Evolutionary conservation across 768 basidiomycete species (phyloP).

Genomic region (Lactifluus echinatus): DNA sequence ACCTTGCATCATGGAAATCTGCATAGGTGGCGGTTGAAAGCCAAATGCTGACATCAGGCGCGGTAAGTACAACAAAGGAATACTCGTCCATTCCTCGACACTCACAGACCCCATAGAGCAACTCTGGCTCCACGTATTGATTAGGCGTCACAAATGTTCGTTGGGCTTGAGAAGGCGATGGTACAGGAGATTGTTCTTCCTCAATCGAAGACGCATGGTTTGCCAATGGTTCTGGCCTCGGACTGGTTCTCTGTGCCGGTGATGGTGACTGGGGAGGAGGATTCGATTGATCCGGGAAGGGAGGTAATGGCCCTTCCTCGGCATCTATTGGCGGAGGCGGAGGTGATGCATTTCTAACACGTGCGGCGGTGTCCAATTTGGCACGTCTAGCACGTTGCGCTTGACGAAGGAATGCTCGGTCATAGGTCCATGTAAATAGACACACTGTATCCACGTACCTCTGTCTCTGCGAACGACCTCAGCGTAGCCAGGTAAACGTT

Average conservation of each 20-base stretch:
- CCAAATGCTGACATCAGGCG: slow-evolving; percentile 46
- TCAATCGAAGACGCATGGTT: neutral
- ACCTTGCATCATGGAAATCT: slow-evolving; percentile 39
- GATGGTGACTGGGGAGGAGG: neutral
- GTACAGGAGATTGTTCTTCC: slow-evolving; percentile 4
- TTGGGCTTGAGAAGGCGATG: neutral
- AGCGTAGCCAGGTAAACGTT: neutral
- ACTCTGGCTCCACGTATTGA: slow-evolving; percentile 45
- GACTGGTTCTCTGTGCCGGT: slow-evolving; percentile 2
- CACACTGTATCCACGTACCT: neutral
- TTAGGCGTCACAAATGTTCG: slow-evolving; percentile 9
- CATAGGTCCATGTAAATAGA: neutral
- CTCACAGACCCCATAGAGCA: slow-evolving; percentile 37
- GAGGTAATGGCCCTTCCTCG: neutral
- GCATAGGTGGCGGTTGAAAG: slow-evolving; percentile 51
- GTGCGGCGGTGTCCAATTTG: neutral
- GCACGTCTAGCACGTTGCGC: neutral
- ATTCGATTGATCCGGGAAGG: neutral
- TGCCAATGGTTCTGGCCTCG: neutral
- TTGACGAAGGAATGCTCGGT: neutral
- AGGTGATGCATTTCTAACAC: neutral
- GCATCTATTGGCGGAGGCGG: neutral
- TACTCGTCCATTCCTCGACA: neutral
- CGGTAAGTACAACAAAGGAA: neutral
- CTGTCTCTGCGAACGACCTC: neutral